A percentile compares a stretch with the other conserved stretches of the same genome.
Evolutionary conservation across 106 monocot species (phyloP).

Genomic region (Allium sativum): DNA sequence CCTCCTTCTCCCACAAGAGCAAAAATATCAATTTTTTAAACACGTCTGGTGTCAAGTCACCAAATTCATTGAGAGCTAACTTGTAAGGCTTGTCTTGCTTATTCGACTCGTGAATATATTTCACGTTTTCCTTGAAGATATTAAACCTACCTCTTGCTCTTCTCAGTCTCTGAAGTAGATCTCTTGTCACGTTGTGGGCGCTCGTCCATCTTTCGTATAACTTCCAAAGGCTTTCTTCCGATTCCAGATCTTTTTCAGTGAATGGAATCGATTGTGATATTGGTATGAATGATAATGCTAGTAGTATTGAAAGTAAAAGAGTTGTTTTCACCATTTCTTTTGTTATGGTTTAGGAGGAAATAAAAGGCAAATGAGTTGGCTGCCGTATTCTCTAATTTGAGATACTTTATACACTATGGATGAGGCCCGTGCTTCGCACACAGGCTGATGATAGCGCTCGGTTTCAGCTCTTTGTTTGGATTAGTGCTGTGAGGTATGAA

Average conservation of each 20-base stretch:
- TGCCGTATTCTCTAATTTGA: too few relatives aligned
- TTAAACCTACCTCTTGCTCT: conserved; percentile 39
- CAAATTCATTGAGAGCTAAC: conserved; percentile 47
- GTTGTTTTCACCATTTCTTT: neutral
- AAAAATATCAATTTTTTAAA: conserved; percentile 24
- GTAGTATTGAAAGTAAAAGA: neutral
- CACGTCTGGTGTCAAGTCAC: conserved; percentile 39
- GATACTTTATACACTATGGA: too few relatives aligned
- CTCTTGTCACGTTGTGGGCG: conserved; percentile 35
- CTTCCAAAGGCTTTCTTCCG: conserved; percentile 50
- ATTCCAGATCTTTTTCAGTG: conserved; percentile 39
- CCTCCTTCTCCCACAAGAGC: neutral
- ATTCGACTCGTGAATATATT: conserved; percentile 44
- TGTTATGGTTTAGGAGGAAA: neutral
- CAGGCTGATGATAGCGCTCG: too few relatives aligned
- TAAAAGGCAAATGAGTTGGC: too few relatives aligned
- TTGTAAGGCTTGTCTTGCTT: conserved; percentile 22
- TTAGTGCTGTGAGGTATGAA: too few relatives aligned
- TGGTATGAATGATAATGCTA: neutral
- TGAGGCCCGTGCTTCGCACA: too few relatives aligned
- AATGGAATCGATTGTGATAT: conserved; percentile 20
- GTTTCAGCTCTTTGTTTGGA: too few relatives aligned
- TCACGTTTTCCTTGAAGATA: conserved; percentile 47
- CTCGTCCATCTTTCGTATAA: conserved; percentile 54
- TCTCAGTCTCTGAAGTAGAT: conserved; percentile 40